These are phyloP conservation scores for Saitozyma sp. DNA, from an alignment of 768 basidiomycete genomes.

Conservation along the genomic window DNA sequence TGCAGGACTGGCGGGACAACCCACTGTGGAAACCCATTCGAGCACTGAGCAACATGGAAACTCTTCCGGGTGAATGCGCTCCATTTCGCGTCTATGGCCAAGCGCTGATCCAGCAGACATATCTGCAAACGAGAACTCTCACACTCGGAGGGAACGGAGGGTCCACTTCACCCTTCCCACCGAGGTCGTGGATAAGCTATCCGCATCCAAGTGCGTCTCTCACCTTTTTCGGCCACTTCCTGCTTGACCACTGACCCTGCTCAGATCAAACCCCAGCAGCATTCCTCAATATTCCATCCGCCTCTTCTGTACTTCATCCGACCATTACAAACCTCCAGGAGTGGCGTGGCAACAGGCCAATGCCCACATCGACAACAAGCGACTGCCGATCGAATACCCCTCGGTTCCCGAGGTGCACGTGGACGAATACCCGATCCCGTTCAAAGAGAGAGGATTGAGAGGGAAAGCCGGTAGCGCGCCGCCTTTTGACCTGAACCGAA, in stretches of 20 bases:
- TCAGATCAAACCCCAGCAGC: constrained; percentile 21
- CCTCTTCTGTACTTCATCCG: constrained; percentile 51
- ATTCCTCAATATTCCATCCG: constrained; percentile 44
- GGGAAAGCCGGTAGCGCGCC: constrained; percentile 49
- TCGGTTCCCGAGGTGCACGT: constrained; percentile 41
- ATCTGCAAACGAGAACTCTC: constrained; percentile 25
- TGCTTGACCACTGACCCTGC: constrained; percentile 11
- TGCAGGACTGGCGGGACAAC: constrained; percentile 44
- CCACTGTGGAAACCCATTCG: constrained; percentile 49
- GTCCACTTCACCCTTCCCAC: constrained; percentile 26
- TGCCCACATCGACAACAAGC: constrained; percentile 14
- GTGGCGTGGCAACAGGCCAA: constrained; percentile 18
- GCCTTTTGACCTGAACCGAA: constrained; percentile 44
- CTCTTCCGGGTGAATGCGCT: constrained; percentile 27
- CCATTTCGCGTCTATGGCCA: not conserved
- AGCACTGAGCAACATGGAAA: constrained; percentile 42
- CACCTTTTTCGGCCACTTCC: not conserved
- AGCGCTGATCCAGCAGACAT: constrained; percentile 22
- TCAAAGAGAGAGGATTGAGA: constrained; percentile 47
- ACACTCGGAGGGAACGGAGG: constrained; percentile 31
- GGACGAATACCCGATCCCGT: constrained; percentile 30
- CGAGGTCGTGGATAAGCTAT: constrained; percentile 42
- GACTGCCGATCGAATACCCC: constrained; percentile 48
- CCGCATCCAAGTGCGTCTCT: constrained; percentile 26
- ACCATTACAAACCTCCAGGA: constrained; percentile 40